Evolutionary conservation across 306 rosid genomes (phyloP).

Genomic region (Dicorynia guianensis): DNA sequence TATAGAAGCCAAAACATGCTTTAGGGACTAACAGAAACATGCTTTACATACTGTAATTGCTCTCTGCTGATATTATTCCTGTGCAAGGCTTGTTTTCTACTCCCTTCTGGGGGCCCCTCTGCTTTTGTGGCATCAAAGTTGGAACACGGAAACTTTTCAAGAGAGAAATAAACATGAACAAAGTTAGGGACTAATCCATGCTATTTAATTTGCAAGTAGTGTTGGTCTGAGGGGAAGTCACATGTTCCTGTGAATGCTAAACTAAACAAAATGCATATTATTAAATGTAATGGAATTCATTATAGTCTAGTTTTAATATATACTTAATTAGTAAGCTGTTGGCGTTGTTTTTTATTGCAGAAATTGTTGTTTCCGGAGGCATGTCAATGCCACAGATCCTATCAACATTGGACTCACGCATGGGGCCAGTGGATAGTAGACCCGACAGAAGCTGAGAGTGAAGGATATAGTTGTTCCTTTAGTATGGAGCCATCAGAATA

Average conservation of each 20-base stretch:
- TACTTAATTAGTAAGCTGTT: constrained; percentile 4
- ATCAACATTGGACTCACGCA: constrained; percentile 69
- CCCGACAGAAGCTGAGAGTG: constrained; percentile 60
- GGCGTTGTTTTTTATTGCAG: constrained; percentile 55
- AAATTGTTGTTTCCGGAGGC: constrained; percentile 95
- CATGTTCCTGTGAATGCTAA: not conserved
- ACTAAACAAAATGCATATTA: not conserved
- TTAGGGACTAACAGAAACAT: too few species aligned
- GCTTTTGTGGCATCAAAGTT: constrained; percentile 17
- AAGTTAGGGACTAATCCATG: not conserved
- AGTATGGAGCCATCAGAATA: constrained; percentile 46
- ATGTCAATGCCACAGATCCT: constrained; percentile 98
- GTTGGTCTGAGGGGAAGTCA: not conserved
- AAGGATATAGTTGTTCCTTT: constrained; percentile 39
- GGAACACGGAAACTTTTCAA: not conserved
- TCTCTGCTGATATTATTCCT: not conserved
- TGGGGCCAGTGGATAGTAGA: constrained; percentile 56
- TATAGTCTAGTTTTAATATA: constrained; percentile 14
- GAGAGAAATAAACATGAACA: too few species aligned
- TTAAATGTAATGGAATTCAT: not conserved
- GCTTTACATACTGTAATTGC: too few species aligned
- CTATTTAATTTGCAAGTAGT: constrained; percentile 22
- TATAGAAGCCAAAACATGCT: constrained; percentile 23
- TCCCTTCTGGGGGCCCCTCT: constrained; percentile 12
- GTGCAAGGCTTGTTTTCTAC: constrained; percentile 2